These are phyloP conservation scores for Exophiala dermatitidis DNA, from an alignment of 2,329 filamentous ascomycete species.

Conservation along the genomic window DNA sequence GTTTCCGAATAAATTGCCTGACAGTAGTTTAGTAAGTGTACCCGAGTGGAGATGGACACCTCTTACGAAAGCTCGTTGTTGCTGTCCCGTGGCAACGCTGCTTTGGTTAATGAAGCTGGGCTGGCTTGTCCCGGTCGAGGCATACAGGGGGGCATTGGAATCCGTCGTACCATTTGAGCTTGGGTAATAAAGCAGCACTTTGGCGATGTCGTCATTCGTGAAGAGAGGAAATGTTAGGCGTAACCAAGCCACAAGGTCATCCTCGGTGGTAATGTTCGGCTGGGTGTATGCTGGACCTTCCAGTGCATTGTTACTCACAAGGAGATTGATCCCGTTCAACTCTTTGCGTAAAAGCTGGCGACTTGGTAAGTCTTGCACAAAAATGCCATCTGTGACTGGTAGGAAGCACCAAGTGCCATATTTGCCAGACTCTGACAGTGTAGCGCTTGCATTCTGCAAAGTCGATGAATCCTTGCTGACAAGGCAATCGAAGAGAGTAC, in stretches of 20 bases:
- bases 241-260: conserved; percentile 38
- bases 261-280: conserved; percentile 39
- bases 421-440: conserved; percentile 31
- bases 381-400: conserved; percentile 39
- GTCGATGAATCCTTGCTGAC: conserved; percentile 32
- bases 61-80: conserved; percentile 41
- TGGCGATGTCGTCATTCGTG: conserved; percentile 35
- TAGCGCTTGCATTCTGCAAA: conserved; percentile 35
- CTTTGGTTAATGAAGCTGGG: conserved; percentile 47
- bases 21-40: background rate
- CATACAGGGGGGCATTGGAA: conserved; percentile 29
- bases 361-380: conserved; percentile 36
- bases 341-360: conserved; percentile 33
- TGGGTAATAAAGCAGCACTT: conserved; percentile 36
- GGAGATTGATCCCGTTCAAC: conserved; percentile 35
- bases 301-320: conserved; percentile 44
- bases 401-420: conserved; percentile 41
- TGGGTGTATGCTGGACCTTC: conserved; percentile 44
- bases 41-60: background rate
- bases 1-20: conserved; percentile 49
- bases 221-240: conserved; percentile 38
- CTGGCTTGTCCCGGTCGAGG: conserved; percentile 34
- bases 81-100: conserved; percentile 46
- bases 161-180: conserved; percentile 29
- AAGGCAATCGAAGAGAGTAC: conserved; percentile 40